Conservation (phyloP, 2,329 filamentous ascomycete genomes). For the Monilinia vaccinii-corymbosi region DNA sequence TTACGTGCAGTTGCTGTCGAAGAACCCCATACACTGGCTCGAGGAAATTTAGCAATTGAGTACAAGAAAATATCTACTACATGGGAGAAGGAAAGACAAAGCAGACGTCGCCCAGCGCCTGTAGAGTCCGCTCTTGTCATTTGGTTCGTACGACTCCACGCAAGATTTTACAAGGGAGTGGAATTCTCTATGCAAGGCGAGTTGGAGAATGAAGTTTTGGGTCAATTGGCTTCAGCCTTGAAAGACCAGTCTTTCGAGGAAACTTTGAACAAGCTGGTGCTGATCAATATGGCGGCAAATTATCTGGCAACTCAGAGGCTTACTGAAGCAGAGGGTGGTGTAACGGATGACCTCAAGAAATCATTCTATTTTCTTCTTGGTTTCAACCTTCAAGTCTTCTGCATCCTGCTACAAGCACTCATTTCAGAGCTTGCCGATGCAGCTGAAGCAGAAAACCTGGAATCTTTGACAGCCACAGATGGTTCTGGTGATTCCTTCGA, state of each 20-base stretch:
- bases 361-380: slow-evolving; percentile 60
- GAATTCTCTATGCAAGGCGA: slow-evolving; percentile 69
- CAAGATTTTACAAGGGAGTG: slow-evolving; percentile 70
- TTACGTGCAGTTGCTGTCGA: slow-evolving; percentile 72
- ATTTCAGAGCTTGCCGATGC: slow-evolving; percentile 56
- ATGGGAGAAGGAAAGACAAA: slow-evolving; percentile 45
- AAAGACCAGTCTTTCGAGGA: slow-evolving; percentile 57
- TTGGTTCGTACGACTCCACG: slow-evolving; percentile 83
- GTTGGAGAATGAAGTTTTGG: slow-evolving; percentile 76
- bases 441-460: slow-evolving; percentile 32
- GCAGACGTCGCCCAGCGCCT: slow-evolving; percentile 17
- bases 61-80: slow-evolving; percentile 57
- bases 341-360: slow-evolving; percentile 21
- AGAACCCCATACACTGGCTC: slow-evolving; percentile 65
- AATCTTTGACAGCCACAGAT: slow-evolving; percentile 33
- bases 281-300: slow-evolving; percentile 82
- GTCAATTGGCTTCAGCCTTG: slow-evolving; percentile 63
- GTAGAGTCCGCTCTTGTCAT: slow-evolving; percentile 51
- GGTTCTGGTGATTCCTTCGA: slow-evolving; percentile 33
- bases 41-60: slow-evolving; percentile 68
- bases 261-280: slow-evolving; percentile 66
- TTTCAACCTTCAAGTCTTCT: slow-evolving; percentile 71
- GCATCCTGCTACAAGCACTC: slow-evolving; percentile 60
- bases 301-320: slow-evolving; percentile 57
- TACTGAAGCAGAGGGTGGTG: slow-evolving; percentile 36